Conservation (phyloP, 345 rosid species). For the Syzygium oleosum region DNA sequence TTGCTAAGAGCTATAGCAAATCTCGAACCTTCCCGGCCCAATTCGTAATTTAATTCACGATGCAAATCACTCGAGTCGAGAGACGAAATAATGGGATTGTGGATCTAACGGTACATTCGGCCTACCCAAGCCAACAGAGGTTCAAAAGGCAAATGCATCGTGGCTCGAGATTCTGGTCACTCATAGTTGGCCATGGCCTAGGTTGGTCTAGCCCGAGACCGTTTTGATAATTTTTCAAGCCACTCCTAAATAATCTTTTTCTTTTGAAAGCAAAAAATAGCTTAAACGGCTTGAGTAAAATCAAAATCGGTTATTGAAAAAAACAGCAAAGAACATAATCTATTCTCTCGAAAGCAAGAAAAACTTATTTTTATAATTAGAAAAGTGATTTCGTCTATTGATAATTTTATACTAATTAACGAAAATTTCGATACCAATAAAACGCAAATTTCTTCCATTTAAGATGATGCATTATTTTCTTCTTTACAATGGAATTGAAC, state of each 20-base stretch:
- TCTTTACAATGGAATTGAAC: not conserved
- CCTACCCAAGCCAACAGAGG: too few species aligned
- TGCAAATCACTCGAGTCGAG: too few species aligned
- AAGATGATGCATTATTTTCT: not conserved
- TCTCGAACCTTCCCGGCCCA: not conserved
- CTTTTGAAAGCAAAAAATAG: not conserved
- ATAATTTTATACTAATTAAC: not conserved
- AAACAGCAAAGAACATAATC: not conserved
- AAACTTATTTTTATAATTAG: not conserved
- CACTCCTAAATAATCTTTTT: too few species aligned
- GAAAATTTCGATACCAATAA: not conserved
- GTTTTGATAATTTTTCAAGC: too few species aligned
- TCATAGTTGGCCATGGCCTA: too few species aligned
- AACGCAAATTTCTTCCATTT: not conserved
- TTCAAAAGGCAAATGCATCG: too few species aligned
- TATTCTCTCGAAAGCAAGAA: not conserved
- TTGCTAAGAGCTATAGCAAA: not conserved
- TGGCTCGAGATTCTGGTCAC: too few species aligned
- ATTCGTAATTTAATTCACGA: too few species aligned
- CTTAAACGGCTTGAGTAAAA: not conserved
- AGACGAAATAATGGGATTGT: too few species aligned
- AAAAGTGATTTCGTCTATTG: not conserved
- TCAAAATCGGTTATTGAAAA: not conserved
- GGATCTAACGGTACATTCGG: too few species aligned
- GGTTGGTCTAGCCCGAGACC: too few species aligned